Base-by-base conservation (phyloP, 2,329 filamentous ascomycete species). In the Trichothecium roseum region DNA sequence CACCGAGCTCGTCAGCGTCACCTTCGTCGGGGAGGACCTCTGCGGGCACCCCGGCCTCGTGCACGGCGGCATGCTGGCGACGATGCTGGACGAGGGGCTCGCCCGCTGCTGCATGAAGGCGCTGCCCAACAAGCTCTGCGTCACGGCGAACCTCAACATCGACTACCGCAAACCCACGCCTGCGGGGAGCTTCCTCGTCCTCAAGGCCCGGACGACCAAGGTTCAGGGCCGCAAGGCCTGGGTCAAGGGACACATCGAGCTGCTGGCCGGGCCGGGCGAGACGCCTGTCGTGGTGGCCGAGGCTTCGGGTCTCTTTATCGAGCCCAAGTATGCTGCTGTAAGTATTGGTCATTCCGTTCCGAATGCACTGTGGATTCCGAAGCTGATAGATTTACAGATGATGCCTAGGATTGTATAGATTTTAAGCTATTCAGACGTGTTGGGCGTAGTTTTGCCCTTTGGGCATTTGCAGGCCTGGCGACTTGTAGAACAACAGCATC, bases 201-300 rank as follows among this genome's bases (percentile, higher is more conserved):
- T 98, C 39, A 71, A 74, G 42, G 88, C 85, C 4, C 74, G 77
- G 53, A 94, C 88, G 15, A 79, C 74, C 8, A 88, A 82, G 63
- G 83, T 89, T 2, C 87, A 96, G 53, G 89, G 91, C 1, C 72
- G 91, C 42, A 96, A 96, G 65, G 89, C 87, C 10, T 95, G 86
- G 86, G 86, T 95, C 1, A 81, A 84, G 60, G 91, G 86, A 2
- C 74, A 76, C 46, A 79, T 96, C 48, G 87, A 94, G 69, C 80
- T 84, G 37, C 60, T 96, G 41, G 73, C 74, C 7, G 39, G 68
- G 64, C 63, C 46, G 24, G 74, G 75, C 8, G 71, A 79, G 57
- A 65, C 69, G 46, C 78, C 79, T 1, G 60, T 69, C 13, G 69
- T 88, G 32, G 57, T 95, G 40, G 86, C 82, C 7, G 84, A 93